Evolutionary conservation across 106 monocot species (phyloP), one percentile per base, ranked within the genome.

Genomic region (Hemerocallis citrina): DNA sequence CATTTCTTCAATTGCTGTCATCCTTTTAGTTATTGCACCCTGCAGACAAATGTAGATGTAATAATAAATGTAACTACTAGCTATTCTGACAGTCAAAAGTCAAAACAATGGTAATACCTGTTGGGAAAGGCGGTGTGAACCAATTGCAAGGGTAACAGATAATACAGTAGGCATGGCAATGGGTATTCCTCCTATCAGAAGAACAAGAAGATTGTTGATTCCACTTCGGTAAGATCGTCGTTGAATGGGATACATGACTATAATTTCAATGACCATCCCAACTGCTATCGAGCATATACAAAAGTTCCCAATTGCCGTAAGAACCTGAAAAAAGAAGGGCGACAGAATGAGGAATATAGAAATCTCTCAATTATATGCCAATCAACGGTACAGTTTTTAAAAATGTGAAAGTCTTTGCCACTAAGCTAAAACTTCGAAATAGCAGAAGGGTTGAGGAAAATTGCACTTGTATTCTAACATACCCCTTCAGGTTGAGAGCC

Each of bases 201-300:
- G 73, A 62, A 85, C 85, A 22, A 85, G 68, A 28, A 85, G 63
- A 28, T 85, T 85, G 66, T 80, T 74, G 39, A 85, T 85, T 20
- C 79, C 84, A 65, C 62, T 24, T 52, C 79, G 43, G 46, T 85
- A 85, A 4, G 72, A 56, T 0, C 84, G 72, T 30, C 62, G 79
- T 33, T 85, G 79, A 42, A 85, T 57, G 10, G 84, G 72, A 21
- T 62, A 85, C 84, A 85, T 85, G 55, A 86, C 67, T 24, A 86
- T 75, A 64, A 86, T 77, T 49, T 86, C 86, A 23, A 81, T 30
- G 32, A 86, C 13, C 68, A 81, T 72, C 15, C 81, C 86, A 12
- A 78, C 16, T 12, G 77, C 78, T 36, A 86, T 86, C 4, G 86
- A 81, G 72, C 81, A 81, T 59, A 86, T 86, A 51, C 86, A 86